Base-by-base conservation (phyloP, 345 rosid species). In the Arabidopsis arenosa region DNA sequence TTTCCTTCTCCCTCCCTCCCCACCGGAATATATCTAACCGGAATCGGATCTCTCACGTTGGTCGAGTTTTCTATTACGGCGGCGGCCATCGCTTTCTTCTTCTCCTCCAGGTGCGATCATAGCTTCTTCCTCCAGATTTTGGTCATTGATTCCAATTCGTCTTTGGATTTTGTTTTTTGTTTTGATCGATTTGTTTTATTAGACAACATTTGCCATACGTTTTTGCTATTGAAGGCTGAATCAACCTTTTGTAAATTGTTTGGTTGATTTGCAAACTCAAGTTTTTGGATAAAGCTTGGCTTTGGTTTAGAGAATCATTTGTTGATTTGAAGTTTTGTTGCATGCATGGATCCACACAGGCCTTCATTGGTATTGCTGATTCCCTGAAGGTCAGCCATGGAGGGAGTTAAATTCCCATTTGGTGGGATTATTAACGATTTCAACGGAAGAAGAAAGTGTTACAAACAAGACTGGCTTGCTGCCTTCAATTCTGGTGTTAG, bases 371-470 rank as follows among this genome's bases (percentile, higher is more conserved):
- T 61, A 60, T 43, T 53, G 66, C 75, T 76, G 80, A 76, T 55
- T 58, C 54, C 45, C 26, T 77, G 11, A 70, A 72, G 62, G 76
- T 72, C 78, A 83, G 86, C 54, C 26, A 88, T 88, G 93, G 79
- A 78, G 32, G 66, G 37, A 51, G 32, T 74, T 12, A 76, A 48
- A 12, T 15, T 74, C 54, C 88, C 90, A 18, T 85, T 85, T 74
- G 75, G 52, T 30, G 91, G 94, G 11, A 74, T 89, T 17, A 8
- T 69, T 2, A 74, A 82, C 39, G 95, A 89, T 75, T 80, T 84
- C 36, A 75, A 72, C 21, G 92, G 87, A 68, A 87, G 95, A 77
- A 80, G 80, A 82, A 81, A 86, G 57, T 86, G 87, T 48, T 89
- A 89, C 73, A 79, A 71, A 69, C 81, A 82, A 49, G 90, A 89